phyloP scores from a whole-genome alignment of 352 stramenopile species.

The Aphanomyces euteiches region DNA sequence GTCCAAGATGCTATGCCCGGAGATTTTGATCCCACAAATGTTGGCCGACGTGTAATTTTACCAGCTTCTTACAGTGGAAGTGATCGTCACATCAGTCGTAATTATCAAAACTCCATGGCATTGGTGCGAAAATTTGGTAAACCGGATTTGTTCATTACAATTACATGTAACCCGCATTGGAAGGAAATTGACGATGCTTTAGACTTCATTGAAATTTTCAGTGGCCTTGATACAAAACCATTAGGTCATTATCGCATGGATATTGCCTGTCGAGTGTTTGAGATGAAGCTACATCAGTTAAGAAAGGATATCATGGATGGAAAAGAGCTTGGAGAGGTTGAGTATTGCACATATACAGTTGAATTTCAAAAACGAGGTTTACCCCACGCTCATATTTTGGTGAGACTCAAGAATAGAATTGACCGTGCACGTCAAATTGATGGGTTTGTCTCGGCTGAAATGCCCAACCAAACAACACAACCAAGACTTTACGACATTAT shows the following conservation, averaged over 20 bases:
- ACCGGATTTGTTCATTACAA: slow-evolving; percentile 40
- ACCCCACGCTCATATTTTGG: background rate
- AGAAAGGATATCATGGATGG: background rate
- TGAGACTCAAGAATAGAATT: background rate
- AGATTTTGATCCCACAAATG: background rate
- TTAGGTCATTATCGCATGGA: too few relatives aligned
- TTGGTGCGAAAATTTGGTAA: slow-evolving; percentile 35
- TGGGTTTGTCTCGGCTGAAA: background rate
- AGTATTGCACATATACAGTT: background rate
- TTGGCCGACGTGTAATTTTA: too few relatives aligned
- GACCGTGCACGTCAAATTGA: background rate
- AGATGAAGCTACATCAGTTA: background rate
- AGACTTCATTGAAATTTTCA: too few relatives aligned
- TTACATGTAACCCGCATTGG: slow-evolving; percentile 37
- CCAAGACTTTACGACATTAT: background rate
- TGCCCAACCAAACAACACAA: background rate
- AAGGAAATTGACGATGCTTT: too few relatives aligned
- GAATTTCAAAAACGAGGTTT: background rate
- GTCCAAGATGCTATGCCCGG: slow-evolving; percentile 21
- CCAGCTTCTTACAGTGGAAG: too few relatives aligned
- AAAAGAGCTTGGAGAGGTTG: background rate
- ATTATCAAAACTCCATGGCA: slow-evolving; percentile 29
- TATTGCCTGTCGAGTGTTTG: background rate
- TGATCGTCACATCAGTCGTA: too few relatives aligned
- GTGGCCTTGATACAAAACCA: too few relatives aligned